These are phyloP conservation scores for Beauveria australis DNA, from an alignment of 2,329 filamentous ascomycete species.

Conservation along the genomic window DNA sequence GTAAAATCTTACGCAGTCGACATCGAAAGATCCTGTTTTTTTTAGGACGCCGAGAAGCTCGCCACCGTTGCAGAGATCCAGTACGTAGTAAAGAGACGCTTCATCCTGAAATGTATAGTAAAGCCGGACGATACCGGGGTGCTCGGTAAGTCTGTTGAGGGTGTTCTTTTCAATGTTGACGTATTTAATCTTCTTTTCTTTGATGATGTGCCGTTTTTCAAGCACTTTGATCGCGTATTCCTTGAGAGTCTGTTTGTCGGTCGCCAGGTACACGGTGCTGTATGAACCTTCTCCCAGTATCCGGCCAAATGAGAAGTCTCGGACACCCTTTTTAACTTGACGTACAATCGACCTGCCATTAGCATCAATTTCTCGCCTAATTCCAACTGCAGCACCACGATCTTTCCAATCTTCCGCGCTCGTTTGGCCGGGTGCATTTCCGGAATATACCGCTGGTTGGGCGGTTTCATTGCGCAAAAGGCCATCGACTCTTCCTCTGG, in stretches of 20 bases:
- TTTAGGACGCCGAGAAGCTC: conserved; percentile 90
- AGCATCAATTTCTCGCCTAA: conserved; percentile 76
- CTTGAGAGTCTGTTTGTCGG: conserved; percentile 85
- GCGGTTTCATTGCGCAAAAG: not conserved
- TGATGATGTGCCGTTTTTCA: conserved; percentile 98
- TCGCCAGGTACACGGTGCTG: conserved; percentile 88
- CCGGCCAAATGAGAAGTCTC: conserved; percentile 89
- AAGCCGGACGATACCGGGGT: conserved; percentile 89
- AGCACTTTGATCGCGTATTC: conserved; percentile 98
- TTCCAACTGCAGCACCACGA: conserved; percentile 76
- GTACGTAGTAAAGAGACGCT: conserved; percentile 88
- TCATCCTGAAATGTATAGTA: conserved; percentile 99
- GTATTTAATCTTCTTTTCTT: conserved; percentile 99
- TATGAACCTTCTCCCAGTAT: conserved; percentile 94
- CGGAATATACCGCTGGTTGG: not conserved
- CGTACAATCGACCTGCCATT: conserved; percentile 74
- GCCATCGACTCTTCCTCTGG: not conserved
- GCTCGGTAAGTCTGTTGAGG: conserved; percentile 88
- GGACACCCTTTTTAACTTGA: conserved; percentile 91
- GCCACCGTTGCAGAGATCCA: conserved; percentile 86
- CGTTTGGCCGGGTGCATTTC: conserved; percentile 19
- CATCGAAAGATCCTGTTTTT: conserved; percentile 87
- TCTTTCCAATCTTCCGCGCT: conserved; percentile 84
- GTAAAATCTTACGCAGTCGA: conserved; percentile 91
- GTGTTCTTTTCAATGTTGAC: conserved; percentile 99